Evolutionary conservation across 352 stramenopile genomes (phyloP), one percentile per base, ranked within the genome.

Genomic region (Pythium phragmiticola): DNA sequence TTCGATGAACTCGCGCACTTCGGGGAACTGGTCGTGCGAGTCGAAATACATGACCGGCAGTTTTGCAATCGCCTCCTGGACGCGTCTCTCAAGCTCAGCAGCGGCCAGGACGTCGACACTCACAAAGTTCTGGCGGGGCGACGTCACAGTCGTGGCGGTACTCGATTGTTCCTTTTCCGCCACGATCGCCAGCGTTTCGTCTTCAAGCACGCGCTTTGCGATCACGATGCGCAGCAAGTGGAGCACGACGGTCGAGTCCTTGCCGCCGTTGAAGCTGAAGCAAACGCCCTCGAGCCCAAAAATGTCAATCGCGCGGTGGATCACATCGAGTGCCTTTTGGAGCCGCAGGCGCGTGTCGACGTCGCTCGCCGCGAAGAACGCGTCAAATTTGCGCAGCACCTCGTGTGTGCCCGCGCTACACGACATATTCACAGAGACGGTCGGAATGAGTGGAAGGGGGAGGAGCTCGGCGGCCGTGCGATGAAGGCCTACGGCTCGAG

Each of bases 41-140:
- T 99, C 87, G 73, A 99, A 99, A 79, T 98, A 99, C 72, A 99
- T 96, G 16, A 98, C 82, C 0, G 86, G 88, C 26, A 96, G 65
- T 21, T 74, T 73, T 45, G 77, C 69, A 42, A 94, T 63, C 42
- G 75, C 65, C 30, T 62, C 53, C 17, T 69, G 60, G 30, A 89
- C 80, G 26, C 69, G 74, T 14, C 39, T 37, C 63, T 91, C 81
- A 9, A 94, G 69, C 45, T 88, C 78, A 0, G 80, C 63, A 37
- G 82, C 67, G 14, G 60, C 58, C 59, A 90, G 54, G 33, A 89
- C 57, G 37, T 85, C 78, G 26, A 67, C 57, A 57, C 70, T 80
- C 51, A 87, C 66, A 52, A 90, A 84, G 69, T 62, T 72, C 39
- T 87, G 79, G 23, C 78, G 76, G 9, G 82, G 77, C 56, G 82